Base-by-base conservation (phyloP, 108 stramenopile species). In the Cyclotella distinguenda region DNA sequence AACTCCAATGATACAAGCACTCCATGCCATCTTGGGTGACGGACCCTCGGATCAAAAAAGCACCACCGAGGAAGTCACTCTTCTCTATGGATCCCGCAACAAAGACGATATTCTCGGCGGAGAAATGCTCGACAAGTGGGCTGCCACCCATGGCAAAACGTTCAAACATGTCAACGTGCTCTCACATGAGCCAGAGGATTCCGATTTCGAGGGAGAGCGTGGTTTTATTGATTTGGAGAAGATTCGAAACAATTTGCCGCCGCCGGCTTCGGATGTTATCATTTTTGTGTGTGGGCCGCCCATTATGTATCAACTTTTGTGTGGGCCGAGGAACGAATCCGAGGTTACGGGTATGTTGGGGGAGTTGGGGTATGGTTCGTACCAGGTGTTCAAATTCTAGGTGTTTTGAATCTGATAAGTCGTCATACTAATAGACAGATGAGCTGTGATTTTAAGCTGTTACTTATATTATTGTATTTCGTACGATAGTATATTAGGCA, bases 221-320 rank as follows among this genome's bases (percentile, higher is more conserved):
- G 97, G 98, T 12, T 84, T 83, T 66, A 84, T 98, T 48, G 68
- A 79, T 70, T 59, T 70, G 36, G 82, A 81, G 7, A 40, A 90
- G 59, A 67, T 97, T 28, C 54, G 85, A 59, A 55, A 80, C 38
- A 54, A 87, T 65, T 62, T 93, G 2, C 82, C 90, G 4, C 60
- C 80, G 6, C 49, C 34, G 36, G 80, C 68, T 3, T 76, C 80
- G 0, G 91, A 93, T 66, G 62, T 62, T 0, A 65, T 93, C 32
- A 83, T 98, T 35, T 91, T 95, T 55, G 91, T 98, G 26, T 98
- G 98, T 67, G 98, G 98, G 10, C 96, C 98, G 28, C 95, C 95
- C 0, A 81, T 89, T 16, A 90, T 98, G 88, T 86, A 92, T 68
- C 50, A 96, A 35, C 74, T 91, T 13, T 23, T 98, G 16, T 94